phyloP scores from a whole-genome alignment of 306 rosid species.

The Cucurbita moschata region DNA sequence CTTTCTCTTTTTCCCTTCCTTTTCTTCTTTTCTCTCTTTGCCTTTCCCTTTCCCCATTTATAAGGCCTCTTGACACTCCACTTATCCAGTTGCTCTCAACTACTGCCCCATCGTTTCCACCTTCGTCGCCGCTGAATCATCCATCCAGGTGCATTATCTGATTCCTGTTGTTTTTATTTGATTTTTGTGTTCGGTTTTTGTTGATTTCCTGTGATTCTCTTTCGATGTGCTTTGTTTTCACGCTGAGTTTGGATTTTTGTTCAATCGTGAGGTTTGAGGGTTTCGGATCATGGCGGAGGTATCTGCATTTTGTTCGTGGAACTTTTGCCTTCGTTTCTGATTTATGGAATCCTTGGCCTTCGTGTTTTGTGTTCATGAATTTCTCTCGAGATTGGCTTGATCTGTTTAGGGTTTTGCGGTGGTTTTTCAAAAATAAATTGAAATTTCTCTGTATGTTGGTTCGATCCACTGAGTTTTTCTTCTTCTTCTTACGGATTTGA shows the following conservation, averaged over 20 bases:
- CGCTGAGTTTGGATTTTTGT: neutral
- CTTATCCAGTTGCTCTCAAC: neutral
- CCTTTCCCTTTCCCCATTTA: constrained; percentile 13
- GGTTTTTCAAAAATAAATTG: neutral
- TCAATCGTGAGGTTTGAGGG: neutral
- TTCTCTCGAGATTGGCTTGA: neutral
- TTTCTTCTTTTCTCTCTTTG: neutral
- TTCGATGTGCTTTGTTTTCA: neutral
- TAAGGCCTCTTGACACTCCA: constrained; percentile 7
- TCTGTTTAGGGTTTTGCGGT: neutral
- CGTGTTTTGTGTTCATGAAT: neutral
- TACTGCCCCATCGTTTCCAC: neutral
- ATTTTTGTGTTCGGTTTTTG: too few relatives aligned
- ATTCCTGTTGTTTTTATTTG: neutral
- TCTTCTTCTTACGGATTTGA: neutral
- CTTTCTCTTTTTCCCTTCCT: constrained; percentile 11
- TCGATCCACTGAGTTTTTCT: neutral
- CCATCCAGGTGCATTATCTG: constrained; percentile 24
- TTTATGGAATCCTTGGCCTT: neutral
- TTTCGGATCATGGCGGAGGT: neutral
- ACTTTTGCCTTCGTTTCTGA: neutral
- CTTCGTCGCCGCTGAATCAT: too few relatives aligned
- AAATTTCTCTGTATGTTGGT: neutral
- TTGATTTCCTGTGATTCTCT: neutral
- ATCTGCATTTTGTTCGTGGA: neutral